Evolutionary conservation across 2,329 filamentous ascomycete genomes (phyloP).

Genomic region (Thielaviopsis musarum): DNA sequence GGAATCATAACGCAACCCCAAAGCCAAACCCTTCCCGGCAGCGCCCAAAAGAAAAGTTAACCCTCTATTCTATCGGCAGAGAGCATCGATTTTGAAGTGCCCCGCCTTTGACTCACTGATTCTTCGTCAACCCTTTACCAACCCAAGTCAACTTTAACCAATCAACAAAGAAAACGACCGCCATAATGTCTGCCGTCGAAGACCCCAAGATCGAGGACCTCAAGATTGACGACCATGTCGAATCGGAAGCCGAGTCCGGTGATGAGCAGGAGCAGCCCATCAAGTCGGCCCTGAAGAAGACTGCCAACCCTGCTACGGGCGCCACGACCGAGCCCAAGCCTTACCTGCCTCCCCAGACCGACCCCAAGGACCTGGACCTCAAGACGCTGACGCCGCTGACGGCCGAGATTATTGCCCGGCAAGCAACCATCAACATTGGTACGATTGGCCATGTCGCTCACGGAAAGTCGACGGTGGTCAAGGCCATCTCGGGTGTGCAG

Average conservation of each 20-base stretch:
- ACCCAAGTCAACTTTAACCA: background rate
- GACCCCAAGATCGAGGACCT: conserved; percentile 53
- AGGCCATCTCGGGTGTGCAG: conserved; percentile 97
- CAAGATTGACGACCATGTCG: conserved; percentile 51
- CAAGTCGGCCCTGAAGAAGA: conserved; percentile 80
- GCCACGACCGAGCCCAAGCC: conserved; percentile 38
- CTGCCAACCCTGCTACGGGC: conserved; percentile 15
- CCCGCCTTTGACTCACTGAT: conserved; percentile 12
- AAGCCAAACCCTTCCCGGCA: background rate
- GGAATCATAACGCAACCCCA: background rate
- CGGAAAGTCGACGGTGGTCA: conserved; percentile 97
- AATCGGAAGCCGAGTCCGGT: conserved; percentile 43
- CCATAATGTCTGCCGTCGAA: conserved; percentile 36
- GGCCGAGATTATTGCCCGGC: conserved; percentile 90
- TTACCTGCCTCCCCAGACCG: conserved; percentile 67
- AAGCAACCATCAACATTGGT: conserved; percentile 98
- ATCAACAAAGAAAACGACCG: background rate
- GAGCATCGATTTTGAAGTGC: conserved; percentile 3
- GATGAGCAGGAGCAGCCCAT: conserved; percentile 49
- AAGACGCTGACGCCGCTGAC: conserved; percentile 67
- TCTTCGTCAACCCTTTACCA: conserved; percentile 1
- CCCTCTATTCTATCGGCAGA: conserved; percentile 1
- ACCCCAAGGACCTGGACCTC: conserved; percentile 77
- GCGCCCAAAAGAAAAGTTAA: background rate
- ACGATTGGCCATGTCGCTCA: conserved; percentile 98